Evolutionary conservation across 495 filamentous ascomycete species (phyloP).

Genomic region (Collariella sp.): DNA sequence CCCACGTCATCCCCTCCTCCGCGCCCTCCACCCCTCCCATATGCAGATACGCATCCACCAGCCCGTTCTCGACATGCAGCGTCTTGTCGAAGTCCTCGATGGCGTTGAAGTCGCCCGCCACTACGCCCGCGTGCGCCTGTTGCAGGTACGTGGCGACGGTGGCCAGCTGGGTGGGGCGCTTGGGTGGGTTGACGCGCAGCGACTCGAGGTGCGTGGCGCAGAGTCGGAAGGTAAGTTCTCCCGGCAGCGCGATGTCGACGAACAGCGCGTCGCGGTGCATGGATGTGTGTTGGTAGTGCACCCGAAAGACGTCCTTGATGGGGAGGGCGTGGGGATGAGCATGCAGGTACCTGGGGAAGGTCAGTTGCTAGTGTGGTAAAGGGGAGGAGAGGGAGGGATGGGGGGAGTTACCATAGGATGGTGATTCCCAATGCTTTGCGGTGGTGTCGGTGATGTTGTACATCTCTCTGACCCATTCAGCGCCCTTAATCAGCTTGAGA

Average conservation of each 20-base stretch:
- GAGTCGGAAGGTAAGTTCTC: constrained; percentile 29
- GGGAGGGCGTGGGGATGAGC: constrained; percentile 39
- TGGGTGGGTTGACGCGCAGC: constrained; percentile 31
- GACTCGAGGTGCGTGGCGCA: constrained; percentile 51
- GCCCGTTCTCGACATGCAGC: constrained; percentile 36
- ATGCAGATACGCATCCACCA: constrained; percentile 47
- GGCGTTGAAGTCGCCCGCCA: constrained; percentile 48
- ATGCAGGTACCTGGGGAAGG: constrained; percentile 39
- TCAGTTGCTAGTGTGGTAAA: background rate
- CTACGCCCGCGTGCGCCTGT: constrained; percentile 13
- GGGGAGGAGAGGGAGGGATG: constrained; percentile 25
- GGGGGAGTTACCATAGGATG: constrained; percentile 5
- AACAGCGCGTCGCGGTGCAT: constrained; percentile 47
- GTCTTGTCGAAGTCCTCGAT: constrained; percentile 44
- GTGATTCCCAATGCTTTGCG: constrained; percentile 5
- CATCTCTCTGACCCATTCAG: constrained; percentile 34
- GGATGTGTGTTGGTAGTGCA: constrained; percentile 32
- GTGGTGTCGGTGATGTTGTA: constrained; percentile 44
- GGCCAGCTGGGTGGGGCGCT: constrained; percentile 38
- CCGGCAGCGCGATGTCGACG: constrained; percentile 35
- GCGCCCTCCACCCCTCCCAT: constrained; percentile 40
- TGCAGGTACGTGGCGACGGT: constrained; percentile 33
- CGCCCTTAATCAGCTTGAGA: constrained; percentile 30
- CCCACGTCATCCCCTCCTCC: constrained; percentile 49
- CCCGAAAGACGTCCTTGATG: constrained; percentile 36